A percentile compares a stretch with the other conserved stretches of the same genome.
Evolutionary conservation across 202 grass and related monocot genomes (phyloP).

Genomic region (Elaeis oleifera): DNA sequence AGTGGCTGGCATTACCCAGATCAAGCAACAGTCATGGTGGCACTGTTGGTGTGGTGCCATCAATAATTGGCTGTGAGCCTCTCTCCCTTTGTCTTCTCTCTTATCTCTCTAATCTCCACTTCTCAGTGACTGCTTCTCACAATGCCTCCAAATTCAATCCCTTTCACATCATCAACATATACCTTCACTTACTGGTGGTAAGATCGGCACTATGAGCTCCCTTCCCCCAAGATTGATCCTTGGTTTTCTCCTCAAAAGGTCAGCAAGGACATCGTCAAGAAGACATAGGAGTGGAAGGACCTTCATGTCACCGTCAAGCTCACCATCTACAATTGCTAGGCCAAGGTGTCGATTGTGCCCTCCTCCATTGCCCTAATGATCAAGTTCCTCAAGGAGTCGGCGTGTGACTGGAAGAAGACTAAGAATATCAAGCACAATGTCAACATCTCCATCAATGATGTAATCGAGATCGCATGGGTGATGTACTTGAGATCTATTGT

Average conservation of each 20-base stretch:
- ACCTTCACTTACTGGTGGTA: slow-evolving; percentile 1
- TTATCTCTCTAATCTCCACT: too few relatives aligned
- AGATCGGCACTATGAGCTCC: slow-evolving; percentile 5
- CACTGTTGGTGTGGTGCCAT: too few relatives aligned
- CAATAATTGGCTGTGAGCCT: too few relatives aligned
- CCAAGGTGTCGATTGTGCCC: slow-evolving; percentile 13
- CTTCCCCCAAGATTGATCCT: slow-evolving; percentile 14
- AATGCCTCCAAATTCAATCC: slow-evolving; percentile 19
- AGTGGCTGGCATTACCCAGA: too few relatives aligned
- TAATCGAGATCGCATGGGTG: slow-evolving; percentile 6
- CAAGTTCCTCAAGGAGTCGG: slow-evolving; percentile 17
- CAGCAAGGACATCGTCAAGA: slow-evolving; percentile 9
- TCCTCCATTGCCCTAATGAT: slow-evolving; percentile 12
- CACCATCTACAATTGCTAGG: slow-evolving; percentile 11
- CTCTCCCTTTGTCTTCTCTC: too few relatives aligned
- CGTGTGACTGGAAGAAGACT: slow-evolving; percentile 13
- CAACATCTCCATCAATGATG: slow-evolving; percentile 14
- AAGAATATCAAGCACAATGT: slow-evolving; percentile 23
- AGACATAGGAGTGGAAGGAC: slow-evolving; percentile 13
- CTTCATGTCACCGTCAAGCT: slow-evolving; percentile 16
- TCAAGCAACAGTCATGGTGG: too few relatives aligned
- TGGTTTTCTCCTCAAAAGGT: slow-evolving; percentile 5
- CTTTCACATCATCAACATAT: slow-evolving; percentile 8
- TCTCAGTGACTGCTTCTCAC: background rate
- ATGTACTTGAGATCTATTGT: slow-evolving; percentile 9